Conservation (phyloP, 257 asterid species). For the Solanum lycopersicoides region DNA sequence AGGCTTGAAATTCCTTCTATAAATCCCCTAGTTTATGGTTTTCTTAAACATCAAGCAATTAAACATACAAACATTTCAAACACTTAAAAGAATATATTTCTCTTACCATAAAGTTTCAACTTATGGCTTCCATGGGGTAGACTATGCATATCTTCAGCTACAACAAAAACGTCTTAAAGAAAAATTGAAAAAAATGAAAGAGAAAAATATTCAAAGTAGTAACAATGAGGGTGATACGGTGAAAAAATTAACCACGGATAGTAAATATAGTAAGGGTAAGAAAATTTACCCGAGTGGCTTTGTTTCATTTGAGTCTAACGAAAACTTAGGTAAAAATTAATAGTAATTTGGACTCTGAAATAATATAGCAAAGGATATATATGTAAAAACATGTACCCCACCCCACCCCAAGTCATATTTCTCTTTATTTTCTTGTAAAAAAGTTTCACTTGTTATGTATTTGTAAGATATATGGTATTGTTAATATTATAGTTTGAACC, state of each 20-base stretch:
- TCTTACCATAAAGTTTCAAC: not conserved
- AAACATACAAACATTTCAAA: not conserved
- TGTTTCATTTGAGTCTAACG: not conserved
- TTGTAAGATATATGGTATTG: not conserved
- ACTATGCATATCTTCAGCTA: constrained; percentile 24
- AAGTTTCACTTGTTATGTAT: not conserved
- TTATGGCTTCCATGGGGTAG: constrained; percentile 43
- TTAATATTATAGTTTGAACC: not conserved
- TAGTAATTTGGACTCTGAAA: not conserved
- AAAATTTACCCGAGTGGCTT: constrained; percentile 24
- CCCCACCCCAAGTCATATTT: not conserved
- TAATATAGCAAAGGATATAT: not conserved
- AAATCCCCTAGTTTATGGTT: constrained; percentile 6
- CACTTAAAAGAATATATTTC: not conserved
- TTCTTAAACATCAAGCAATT: not conserved
- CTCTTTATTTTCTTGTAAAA: not conserved
- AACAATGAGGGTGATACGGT: not conserved
- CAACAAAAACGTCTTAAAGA: constrained; percentile 35
- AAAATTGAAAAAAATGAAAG: constrained; percentile 16
- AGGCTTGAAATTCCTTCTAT: constrained; percentile 13
- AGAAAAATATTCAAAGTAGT: constrained; percentile 13
- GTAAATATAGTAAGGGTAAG: constrained; percentile 8
- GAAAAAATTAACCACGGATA: constrained; percentile 1
- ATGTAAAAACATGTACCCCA: too few relatives aligned
- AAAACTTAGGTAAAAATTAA: not conserved